Evolutionary conservation across 495 filamentous ascomycete genomes (phyloP), one percentile per base, ranked within the genome.

Genomic region (Aspergillus carlsbadensis): DNA sequence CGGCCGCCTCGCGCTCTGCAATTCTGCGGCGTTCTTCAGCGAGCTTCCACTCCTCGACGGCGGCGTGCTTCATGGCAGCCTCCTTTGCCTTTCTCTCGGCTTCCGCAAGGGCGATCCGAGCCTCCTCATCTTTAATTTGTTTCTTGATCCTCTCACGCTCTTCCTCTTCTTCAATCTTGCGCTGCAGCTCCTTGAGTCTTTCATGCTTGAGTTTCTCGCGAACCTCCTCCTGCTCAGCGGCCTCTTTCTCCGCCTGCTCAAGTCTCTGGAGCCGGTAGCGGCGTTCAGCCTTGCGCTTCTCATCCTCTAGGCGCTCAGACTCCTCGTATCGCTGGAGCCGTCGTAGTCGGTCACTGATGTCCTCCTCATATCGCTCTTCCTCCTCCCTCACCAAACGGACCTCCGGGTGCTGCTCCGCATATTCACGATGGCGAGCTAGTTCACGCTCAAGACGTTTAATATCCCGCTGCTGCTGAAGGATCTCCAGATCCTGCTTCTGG

Each of bases 11-110:
- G 5, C 58, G 62, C 51, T 67, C 55, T 15, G 52, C 59, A 17
- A 63, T 60, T 40, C 52, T 65, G 0, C 63, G 64, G 7, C 70
- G 65, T 54, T 73, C 71, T 66, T 88, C 84, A 46, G 80, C 77
- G 42, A 79, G 70, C 50, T 84, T 76, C 62, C 75, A 80, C 68
- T 90, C 80, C 11, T 83, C 74, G 52, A 84, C 72, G 1, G 73
- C 73, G 59, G 79, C 77, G 44, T 67, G 59, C 66, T 78, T 79
- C 62, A 86, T 74, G 56, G 75, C 70, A 14, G 76, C 71, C 59
- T 82, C 71, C 52, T 79, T 71, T 8, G 71, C 74, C 22, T 66
- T 71, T 60, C 65, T 70, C 62, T 77, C 65, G 44, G 77, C 70
- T 34, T 73, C 69, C 29, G 72, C 70, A 15, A 66, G 53, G 31